Evolutionary conservation across 495 filamentous ascomycete genomes (phyloP), one percentile per base, ranked within the genome.

Genomic region (Penicillium simplicissimum): DNA sequence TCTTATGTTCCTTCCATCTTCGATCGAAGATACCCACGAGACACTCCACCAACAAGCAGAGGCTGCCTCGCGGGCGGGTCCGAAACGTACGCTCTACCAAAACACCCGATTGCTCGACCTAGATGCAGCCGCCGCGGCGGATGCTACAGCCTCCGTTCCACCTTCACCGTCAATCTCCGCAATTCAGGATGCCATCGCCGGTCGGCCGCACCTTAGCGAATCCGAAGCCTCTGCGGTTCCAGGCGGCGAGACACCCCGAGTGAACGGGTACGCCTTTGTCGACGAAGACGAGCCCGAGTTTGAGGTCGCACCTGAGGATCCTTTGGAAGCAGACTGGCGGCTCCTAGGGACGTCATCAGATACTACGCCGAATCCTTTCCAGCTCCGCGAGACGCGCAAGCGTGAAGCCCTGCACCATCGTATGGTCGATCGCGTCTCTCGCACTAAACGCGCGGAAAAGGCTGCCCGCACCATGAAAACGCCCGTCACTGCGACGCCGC

Each of bases 211-310:
- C 15, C 76, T 80, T 4, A 83, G 81, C 2, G 83, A 85, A n/a
- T 84, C 86, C 0, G 90, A 96, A 66, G 81, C 84, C 4, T 85
- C 85, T 33, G 75, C 60, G 5, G 35, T 63, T 2, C 37, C 75
- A 3, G 87, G 85, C n/a, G 84, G 79, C 19, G 89, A 95, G 69
- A 97, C 95, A 1, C 95, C 95, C 0, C 82, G 92, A 3, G 91
- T 98, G 0, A 91, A 92, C 57, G 95, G 95, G 21, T 98, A 97
- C 67, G 86, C 90, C 3, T 98, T 97, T 73, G 95, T 98, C 43
- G 93, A 96, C 64, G 82, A 85, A 36, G 90, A 96, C 66, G 88
- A 91, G 45, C 84, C 85, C 0, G 76, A 78, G 8, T 60, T 69
- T 10, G 57, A 67, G 52, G 23, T 47, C 43, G 17, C 66, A 55